Base-by-base conservation (phyloP, 768 basidiomycete genomes). In the Rhodocollybia butyracea region DNA sequence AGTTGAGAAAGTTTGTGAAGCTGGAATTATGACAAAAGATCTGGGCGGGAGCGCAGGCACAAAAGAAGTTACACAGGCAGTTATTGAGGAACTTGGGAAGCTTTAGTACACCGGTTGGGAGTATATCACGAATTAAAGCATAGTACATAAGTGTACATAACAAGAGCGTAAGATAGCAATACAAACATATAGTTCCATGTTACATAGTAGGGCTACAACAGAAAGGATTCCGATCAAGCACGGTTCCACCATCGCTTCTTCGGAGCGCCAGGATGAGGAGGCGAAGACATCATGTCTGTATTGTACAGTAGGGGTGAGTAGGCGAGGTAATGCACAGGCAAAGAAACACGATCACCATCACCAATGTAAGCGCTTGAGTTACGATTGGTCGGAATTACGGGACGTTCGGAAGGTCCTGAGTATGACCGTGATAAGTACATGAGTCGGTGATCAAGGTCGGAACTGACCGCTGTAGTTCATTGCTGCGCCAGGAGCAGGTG, bases 1-100 rank as follows among this genome's bases (percentile, higher is more conserved):
- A 0, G 75, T 77, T 45, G 73, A 75, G 51, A 66, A 60, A 21
- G 73, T 75, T 21, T 46, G 26, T 53, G 46, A 22, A 22, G 38
- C 34, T 21, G 46, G 57, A 34, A 62, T 61, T 26, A 12, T 47
- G 46, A 56, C 47, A 48, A 43, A 21, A 5, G 60, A 56, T 19
- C 21, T 55, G 21, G 52, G 51, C 32, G 59, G 62, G 15, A 58
- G 38, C 40, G 61, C 47, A 56, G 53, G 8, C 51, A 38, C 22
- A 19, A 47, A 51, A 26, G 31, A 46, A 21, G 51, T 53, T n/a
- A 43, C 48, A 12, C 24, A 46, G 50, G 56, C 47, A 29, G 48
- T 51, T 5, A 26, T 57, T 8, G 5, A 46, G 38, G 41, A 27
- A 32, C n/a, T n/a, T n/a, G n/a, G n/a, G n/a, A n/a, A n/a, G n/a